A percentile compares a stretch with the other conserved stretches of the same genome.
Evolutionary conservation across 495 filamentous ascomycete species (phyloP).

Genomic region (Jackrogersella minutella): DNA sequence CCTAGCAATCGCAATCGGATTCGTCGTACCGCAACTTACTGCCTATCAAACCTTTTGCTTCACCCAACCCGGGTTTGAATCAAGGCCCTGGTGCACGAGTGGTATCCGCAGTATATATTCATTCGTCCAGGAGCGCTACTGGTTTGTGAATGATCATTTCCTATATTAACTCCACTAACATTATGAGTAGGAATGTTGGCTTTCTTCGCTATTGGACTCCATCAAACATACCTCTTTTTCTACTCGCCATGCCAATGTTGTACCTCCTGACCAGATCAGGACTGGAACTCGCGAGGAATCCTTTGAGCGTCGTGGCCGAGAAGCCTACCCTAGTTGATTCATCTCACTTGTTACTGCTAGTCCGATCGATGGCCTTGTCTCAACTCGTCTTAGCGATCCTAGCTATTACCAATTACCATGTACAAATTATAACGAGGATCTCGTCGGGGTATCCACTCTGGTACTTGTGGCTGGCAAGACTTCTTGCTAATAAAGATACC

Average conservation of each 20-base stretch:
- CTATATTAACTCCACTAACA: conserved; percentile 18
- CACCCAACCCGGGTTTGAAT: conserved; percentile 30
- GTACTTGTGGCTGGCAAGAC: conserved; percentile 79
- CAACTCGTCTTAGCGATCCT: conserved; percentile 76
- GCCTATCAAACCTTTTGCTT: conserved; percentile 80
- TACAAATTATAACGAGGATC: conserved; percentile 91
- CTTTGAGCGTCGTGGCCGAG: conserved; percentile 13
- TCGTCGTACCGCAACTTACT: conserved; percentile 73
- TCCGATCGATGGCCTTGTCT: conserved; percentile 69
- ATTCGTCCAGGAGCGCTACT: conserved; percentile 89
- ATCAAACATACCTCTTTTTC: conserved; percentile 86
- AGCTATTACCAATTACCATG: conserved; percentile 82
- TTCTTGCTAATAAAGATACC: conserved; percentile 41
- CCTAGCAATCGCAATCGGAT: conserved; percentile 68
- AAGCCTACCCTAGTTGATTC: conserved; percentile 4
- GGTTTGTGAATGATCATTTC: conserved; percentile 58
- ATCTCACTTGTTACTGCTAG: conserved; percentile 34
- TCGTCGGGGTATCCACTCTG: conserved; percentile 89
- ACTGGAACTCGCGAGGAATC: conserved; percentile 52
- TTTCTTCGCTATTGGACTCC: conserved; percentile 91
- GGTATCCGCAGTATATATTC: conserved; percentile 83
- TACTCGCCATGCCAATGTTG: conserved; percentile 82
- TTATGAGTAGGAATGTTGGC: conserved; percentile 73
- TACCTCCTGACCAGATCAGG: conserved; percentile 70
- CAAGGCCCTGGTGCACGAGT: conserved; percentile 77